Evolutionary conservation across 2,329 filamentous ascomycete genomes (phyloP), one percentile per base, ranked within the genome.

Genomic region (Colletotrichum tropicale): DNA sequence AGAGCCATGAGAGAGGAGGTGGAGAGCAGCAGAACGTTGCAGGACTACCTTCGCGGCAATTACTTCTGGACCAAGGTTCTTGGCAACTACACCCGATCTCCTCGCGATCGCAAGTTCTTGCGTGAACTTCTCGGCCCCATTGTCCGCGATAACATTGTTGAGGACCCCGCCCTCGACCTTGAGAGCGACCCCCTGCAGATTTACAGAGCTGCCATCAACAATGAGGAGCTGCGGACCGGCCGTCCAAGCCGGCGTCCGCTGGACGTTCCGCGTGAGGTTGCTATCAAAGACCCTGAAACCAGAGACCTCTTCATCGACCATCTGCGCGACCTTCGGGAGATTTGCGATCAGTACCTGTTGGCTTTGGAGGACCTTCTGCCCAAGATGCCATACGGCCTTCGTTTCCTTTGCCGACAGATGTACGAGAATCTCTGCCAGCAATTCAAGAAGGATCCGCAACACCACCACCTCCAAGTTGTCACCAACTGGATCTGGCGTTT

Each of bases 101-200:
- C 98, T 8, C 91, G 95, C 38, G 96, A 98, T 83, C 92, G 97
- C 78, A 98, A 98, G 81, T 99, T 96, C 84, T 89, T 98, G 80
- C 93, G 96, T 76, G 95, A 98, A 78, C 88, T 98, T 3, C 88
- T 98, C 6, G 95, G 96, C 0, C 93, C 95, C 2, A 85, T 99
- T 64, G 94, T 99, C 79, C 94, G 94, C 77, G 95, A 98, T 82
- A 96, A 97, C 81, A 96, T 99, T 80, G 93, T 98, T 70, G 97
- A 98, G 70, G 97, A 98, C 79, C 93, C 96, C 15, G 94, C 93
- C 7, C 88, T 99, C 38, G 96, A 99, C 82, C 89, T 99, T 30
- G 97, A 99, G 85, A 98, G 96, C 83, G 97, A 99, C 81, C 97
- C 97, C 0, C 94, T 98, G 88, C 96, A 98, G 80, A 99, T 99